Evolutionary conservation across 352 stramenopile genomes (phyloP), one percentile per base, ranked within the genome.

Genomic region (Pythium volutum): DNA sequence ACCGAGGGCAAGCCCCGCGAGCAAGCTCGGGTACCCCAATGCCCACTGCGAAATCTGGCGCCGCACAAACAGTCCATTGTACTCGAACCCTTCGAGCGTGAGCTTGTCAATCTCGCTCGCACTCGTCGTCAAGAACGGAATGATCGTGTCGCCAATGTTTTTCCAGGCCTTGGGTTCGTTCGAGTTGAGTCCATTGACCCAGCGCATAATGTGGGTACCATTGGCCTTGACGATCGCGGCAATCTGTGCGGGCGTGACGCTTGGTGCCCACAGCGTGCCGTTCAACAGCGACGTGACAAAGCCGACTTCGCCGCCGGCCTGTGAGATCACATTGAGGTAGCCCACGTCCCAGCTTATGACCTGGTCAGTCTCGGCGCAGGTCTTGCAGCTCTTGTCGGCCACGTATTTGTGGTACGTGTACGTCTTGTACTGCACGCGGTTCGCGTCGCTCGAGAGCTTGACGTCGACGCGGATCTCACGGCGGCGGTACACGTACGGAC

Each of bases 161-260:
- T 84, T 85, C 80, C 85, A 87, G 33, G 83, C 83, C 38, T 57
- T 62, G 3, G 83, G 66, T 34, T 92, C 61, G 51, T 89, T 74
- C 63, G 83, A 92, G 67, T 92, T 92, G 67, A 90, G 77, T 0
- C 80, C 83, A 61, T 89, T 90, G 39, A 88, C 66, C 79, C 76
- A 90, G 48, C 73, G 71, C 79, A 91, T 88, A 63, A 91, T 83
- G 59, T 83, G 74, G 58, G 66, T 39, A 31, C 73, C 73, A 73
- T 87, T 76, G 45, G 72, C 45, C 0, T 46, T 31, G 25, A 91
- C 57, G 43, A 67, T 74, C 1, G 53, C 55, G 2, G 55, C 45
- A 33, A 81, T 62, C 1, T 64, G 53, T 10, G 43, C 66, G 27
- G 48, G 62, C 22, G 64, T 75, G 34, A 62, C 26, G 1, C 36